Percentiles rank a stretch among this genome's conserved stretches.
phyloP scores from a whole-genome alignment of 2,329 filamentous ascomycete genomes.

The Grosmannia huntii region DNA sequence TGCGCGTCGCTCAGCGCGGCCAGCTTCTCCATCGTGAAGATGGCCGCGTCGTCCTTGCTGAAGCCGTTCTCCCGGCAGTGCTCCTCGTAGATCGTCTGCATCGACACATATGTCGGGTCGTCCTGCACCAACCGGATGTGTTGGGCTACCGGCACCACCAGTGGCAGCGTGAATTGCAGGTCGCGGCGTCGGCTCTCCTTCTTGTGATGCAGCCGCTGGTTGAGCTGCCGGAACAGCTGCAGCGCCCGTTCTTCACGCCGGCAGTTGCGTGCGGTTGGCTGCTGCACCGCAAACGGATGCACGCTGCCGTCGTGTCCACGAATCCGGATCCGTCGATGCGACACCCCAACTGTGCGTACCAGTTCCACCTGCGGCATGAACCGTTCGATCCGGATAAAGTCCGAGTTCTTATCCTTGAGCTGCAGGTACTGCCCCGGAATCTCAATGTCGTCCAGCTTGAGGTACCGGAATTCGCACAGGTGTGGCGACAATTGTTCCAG shows the following conservation, averaged over 20 bases:
- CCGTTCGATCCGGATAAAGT: conserved; percentile 93
- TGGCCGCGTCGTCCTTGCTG: conserved; percentile 87
- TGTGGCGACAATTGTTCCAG: conserved; percentile 82
- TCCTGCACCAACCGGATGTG: conserved; percentile 94
- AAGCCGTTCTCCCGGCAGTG: conserved; percentile 79
- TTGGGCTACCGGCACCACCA: conserved; percentile 91
- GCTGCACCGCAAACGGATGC: conserved; percentile 94
- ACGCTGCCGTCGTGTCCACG: conserved; percentile 93
- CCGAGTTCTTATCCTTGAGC: conserved; percentile 97
- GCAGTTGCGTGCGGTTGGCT: conserved; percentile 84
- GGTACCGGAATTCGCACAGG: conserved; percentile 90
- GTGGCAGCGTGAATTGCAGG: conserved; percentile 85
- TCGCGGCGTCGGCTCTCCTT: conserved; percentile 93
- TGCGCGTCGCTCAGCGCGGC: conserved; percentile 61
- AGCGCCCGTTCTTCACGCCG: conserved; percentile 88
- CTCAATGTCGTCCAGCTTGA: conserved; percentile 97
- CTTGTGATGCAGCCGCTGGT: conserved; percentile 77
- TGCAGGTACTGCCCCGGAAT: conserved; percentile 93
- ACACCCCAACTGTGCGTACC: conserved; percentile 79
- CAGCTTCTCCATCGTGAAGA: conserved; percentile 93
- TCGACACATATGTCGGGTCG: conserved; percentile 82
- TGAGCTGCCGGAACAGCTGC: conserved; percentile 95
- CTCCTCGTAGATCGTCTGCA: conserved; percentile 94
- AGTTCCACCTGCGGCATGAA: conserved; percentile 93
- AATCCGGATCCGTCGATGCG: conserved; percentile 87